A percentile compares a stretch with the other conserved stretches of the same genome.
phyloP scores from a whole-genome alignment of 208 protist species.

The Wallacemonas sp. region DNA sequence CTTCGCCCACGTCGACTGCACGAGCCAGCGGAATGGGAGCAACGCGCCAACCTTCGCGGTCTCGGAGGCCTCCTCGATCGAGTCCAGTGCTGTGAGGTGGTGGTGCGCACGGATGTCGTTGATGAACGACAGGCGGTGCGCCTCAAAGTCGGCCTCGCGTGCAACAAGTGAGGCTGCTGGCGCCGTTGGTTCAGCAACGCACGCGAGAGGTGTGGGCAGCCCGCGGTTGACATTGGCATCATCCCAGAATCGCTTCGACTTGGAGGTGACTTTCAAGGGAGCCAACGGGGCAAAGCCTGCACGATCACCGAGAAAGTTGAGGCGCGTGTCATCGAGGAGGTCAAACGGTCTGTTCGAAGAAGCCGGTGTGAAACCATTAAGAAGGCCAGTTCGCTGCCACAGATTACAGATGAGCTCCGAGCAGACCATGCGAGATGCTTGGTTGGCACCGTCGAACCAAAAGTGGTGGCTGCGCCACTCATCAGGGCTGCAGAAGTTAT shows the following conservation, averaged over 20 bases:
- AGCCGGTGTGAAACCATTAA: constrained; percentile 63
- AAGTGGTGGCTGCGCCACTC: constrained; percentile 47
- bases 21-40: constrained; percentile 49
- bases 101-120: constrained; percentile 24
- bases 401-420: constrained; percentile 78
- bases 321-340: constrained; percentile 63
- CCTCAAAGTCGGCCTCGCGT: constrained; percentile 15
- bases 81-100: constrained; percentile 14
- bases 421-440: constrained; percentile 58
- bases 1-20: constrained; percentile 55
- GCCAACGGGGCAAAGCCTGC: constrained; percentile 37
- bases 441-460: constrained; percentile 67
- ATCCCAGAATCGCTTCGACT: constrained; percentile 20
- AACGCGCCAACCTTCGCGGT: constrained; percentile 4
- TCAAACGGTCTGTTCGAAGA: constrained; percentile 84
- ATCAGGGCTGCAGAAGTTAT: neutral
- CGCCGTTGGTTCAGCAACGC: neutral
- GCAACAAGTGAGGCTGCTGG: neutral
- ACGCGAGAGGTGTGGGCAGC: neutral
- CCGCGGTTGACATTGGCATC: neutral
- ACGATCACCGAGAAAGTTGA: constrained; percentile 53
- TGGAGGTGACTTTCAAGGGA: constrained; percentile 32
- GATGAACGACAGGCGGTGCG: constrained; percentile 44
- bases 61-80: constrained; percentile 26
- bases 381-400: constrained; percentile 63